Evolutionary conservation across 768 basidiomycete species (phyloP), one percentile per base, ranked within the genome.

Genomic region (Trametes meyenii): DNA sequence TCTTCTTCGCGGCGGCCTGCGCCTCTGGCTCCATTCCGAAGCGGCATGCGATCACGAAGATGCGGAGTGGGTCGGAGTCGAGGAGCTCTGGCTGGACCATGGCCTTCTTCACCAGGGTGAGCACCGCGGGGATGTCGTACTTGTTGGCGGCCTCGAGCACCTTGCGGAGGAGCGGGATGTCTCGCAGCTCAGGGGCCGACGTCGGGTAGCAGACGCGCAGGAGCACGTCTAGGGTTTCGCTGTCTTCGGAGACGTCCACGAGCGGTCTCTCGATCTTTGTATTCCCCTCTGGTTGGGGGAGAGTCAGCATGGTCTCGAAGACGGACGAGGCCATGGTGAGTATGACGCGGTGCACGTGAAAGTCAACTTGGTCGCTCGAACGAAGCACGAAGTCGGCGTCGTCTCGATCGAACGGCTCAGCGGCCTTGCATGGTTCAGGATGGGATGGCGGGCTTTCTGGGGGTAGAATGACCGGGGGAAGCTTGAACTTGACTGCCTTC

Each of bases 41-140:
- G 16, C 71, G 70, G 52, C 68, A 69, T 11, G 77, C 78, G 50
- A 78, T 69, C 17, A 71, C 70, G 53, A 74, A 74, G 13, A 73
- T 56, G n/a, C 62, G 67, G 13, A 72, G 35, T 4, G 78, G 68
- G 19, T 56, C 26, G 7, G 33, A 17, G 8, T 44, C 23, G 8
- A 58, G 48, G 19, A 50, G 44, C 12, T 29, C 38, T 1, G 57
- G 50, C 21, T 19, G 49, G 17, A 40, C 35, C 29, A 58, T 14
- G 11, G 33, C 24, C 33, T 38, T 40, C 49, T 43, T 35, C 38
- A 50, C 40, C 13, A 36, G 11, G n/a, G 8, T 12, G 12, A 51
- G 10, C 17, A 43, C 49, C 26, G 16, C 39, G 16, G 36, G 29
- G 8, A 40, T 40, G 17, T 50, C 39, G 39, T 55, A 55, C 49